Evolutionary conservation across 1,284 basidiomycete species (phyloP), one percentile per base, ranked within the genome.

Genomic region (Wallemia mellicola): DNA sequence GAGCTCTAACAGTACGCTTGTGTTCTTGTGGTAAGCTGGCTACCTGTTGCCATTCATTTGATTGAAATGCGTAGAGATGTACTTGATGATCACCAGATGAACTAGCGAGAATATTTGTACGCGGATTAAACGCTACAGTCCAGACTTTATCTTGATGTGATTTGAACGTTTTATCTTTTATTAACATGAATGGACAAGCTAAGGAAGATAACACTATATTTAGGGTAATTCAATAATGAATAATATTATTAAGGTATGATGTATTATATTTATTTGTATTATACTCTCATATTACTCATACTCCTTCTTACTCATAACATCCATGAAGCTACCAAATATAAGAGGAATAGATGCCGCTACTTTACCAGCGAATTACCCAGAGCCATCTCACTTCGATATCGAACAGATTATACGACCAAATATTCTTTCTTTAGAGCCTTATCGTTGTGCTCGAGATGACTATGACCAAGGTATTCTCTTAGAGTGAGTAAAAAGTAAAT

Each of bases 391-490:
- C 71, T 91, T 91, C 67, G 73, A 80, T 66, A 80, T 91, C 62
- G 79, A 84, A 71, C 70, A 72, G n/a, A 79, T 87, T 61, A 84
- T 96, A 65, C 78, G 92, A 27, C 83, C 86, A 19, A 98, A 98
- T 69, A 95, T 99, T 66, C 81, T 95, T 60, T 73, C 85, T 1
- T 74, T 98, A 22, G 79, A 83, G 62, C 94, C 94, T 0, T 98
- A 99, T 72, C 81, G 91, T 28, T 95, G 88, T 66, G 94, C 94
- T 1, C 76, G 92, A 59, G 94, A 99, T 67, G 92, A 98, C 73
- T 99, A 95, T 72, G 80, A 82, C 57, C 75, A 78, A 1, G 91
- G 91, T 26, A 82, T 96, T 64, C 78, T 99, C n/a, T 78, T 99
- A 28, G 94, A 99, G 38, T 48, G 38, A 48, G 38, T 22, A 5